Conservation (phyloP, 352 stramenopile genomes). For the Globisporangium abappressorium region DNA sequence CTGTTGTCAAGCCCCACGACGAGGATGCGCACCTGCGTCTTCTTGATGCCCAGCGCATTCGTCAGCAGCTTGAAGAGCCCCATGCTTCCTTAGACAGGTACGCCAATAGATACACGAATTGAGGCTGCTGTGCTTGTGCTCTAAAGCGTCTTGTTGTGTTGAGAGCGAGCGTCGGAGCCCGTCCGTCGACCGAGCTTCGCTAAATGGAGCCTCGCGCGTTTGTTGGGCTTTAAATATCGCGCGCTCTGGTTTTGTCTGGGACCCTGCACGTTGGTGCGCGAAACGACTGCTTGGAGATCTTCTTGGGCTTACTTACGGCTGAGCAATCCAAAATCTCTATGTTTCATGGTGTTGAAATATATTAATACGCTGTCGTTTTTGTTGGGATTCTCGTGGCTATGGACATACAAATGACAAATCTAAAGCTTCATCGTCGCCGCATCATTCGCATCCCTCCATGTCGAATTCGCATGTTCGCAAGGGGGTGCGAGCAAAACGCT, state of each 20-base stretch:
- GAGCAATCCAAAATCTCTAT: not conserved
- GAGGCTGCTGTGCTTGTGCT: not conserved
- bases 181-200: too few species aligned
- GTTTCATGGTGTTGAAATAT: constrained; percentile 2
- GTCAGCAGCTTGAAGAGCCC: not conserved
- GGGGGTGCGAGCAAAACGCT: not conserved
- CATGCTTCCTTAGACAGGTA: not conserved
- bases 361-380: not conserved
- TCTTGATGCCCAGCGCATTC: not conserved
- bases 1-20: constrained; percentile 90
- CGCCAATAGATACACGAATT: not conserved
- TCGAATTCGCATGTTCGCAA: not conserved
- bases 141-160: too few species aligned
- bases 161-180: too few species aligned
- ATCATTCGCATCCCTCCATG: not conserved
- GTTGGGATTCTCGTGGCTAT: not conserved
- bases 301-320: too few species aligned
- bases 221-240: too few species aligned
- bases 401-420: not conserved
- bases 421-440: not conserved
- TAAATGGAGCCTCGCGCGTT: too few species aligned
- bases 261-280: too few species aligned
- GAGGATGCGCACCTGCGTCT: constrained; percentile 74
- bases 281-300: not conserved
- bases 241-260: too few species aligned